Evolutionary conservation across 2,329 filamentous ascomycete genomes (phyloP).

Genomic region (Neodidymelliopsis sp.): DNA sequence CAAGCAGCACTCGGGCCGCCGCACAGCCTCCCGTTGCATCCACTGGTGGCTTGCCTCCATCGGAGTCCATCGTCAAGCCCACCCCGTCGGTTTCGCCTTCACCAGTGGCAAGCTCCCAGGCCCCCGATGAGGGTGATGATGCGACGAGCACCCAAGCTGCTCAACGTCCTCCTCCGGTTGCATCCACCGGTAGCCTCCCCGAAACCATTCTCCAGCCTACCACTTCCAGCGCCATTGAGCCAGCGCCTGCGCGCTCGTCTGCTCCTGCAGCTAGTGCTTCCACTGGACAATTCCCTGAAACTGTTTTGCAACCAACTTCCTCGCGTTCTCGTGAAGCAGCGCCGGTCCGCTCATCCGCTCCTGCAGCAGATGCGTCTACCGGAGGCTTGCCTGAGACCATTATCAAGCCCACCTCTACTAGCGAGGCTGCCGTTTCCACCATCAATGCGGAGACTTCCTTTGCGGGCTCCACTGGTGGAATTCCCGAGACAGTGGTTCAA

Average conservation of each 20-base stretch:
- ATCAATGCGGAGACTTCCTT: too few relatives aligned
- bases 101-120: slow-evolving; percentile 1
- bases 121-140: slow-evolving; percentile 1
- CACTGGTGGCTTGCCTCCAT: slow-evolving; percentile 23
- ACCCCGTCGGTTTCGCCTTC: not conserved
- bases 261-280: not conserved
- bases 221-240: slow-evolving; percentile 10
- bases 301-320: too few relatives aligned
- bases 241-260: slow-evolving; percentile 7
- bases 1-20: not conserved
- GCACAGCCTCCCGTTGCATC: slow-evolving; percentile 10
- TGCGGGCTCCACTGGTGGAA: slow-evolving; percentile 14
- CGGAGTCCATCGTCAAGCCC: not conserved
- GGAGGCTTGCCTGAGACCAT: not conserved
- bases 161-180: slow-evolving; percentile 1
- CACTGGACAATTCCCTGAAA: too few relatives aligned
- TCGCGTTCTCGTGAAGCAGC: too few relatives aligned
- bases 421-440: too few relatives aligned
- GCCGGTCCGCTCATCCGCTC: too few relatives aligned
- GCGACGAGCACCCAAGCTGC: slow-evolving; percentile 1
- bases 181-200: slow-evolving; percentile 25
- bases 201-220: slow-evolving; percentile 22
- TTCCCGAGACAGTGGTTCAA: slow-evolving; percentile 7
- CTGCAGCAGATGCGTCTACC: too few relatives aligned
- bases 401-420: slow-evolving; percentile 5